Percentiles rank a stretch among this genome's conserved stretches.
Evolutionary conservation across 345 rosid genomes (phyloP).

Genomic region (Eucalyptus coolabah): DNA sequence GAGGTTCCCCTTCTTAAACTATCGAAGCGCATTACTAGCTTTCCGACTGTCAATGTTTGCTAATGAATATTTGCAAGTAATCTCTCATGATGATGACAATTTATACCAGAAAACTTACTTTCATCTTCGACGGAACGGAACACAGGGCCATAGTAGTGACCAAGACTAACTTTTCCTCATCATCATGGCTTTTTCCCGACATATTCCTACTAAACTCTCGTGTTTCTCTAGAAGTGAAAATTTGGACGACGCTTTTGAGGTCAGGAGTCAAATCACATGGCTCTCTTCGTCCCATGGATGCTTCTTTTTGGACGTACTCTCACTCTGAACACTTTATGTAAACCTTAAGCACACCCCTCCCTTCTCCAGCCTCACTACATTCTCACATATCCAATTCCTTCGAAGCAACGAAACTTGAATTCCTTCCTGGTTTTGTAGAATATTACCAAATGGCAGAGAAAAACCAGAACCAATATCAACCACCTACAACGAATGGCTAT

Average conservation of each 20-base stretch:
- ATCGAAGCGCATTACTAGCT: neutral
- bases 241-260: neutral
- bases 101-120: too few species aligned
- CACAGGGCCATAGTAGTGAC: too few species aligned
- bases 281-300: neutral
- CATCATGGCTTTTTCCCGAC: neutral
- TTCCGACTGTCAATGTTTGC: too few species aligned
- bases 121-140: slow-evolving; percentile 6
- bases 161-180: too few species aligned
- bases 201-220: neutral
- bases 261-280: neutral
- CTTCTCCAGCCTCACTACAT: neutral
- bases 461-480: neutral
- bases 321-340: neutral
- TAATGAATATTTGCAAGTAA: too few species aligned
- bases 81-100: neutral
- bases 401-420: too few species aligned
- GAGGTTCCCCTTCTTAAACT: neutral
- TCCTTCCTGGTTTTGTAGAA: too few species aligned
- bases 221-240: neutral
- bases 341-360: neutral
- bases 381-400: neutral
- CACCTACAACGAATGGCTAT: neutral
- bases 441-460: neutral
- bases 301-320: neutral